Base-by-base conservation (phyloP, 2,329 filamentous ascomycete species). In the Talaromyces sp. region DNA sequence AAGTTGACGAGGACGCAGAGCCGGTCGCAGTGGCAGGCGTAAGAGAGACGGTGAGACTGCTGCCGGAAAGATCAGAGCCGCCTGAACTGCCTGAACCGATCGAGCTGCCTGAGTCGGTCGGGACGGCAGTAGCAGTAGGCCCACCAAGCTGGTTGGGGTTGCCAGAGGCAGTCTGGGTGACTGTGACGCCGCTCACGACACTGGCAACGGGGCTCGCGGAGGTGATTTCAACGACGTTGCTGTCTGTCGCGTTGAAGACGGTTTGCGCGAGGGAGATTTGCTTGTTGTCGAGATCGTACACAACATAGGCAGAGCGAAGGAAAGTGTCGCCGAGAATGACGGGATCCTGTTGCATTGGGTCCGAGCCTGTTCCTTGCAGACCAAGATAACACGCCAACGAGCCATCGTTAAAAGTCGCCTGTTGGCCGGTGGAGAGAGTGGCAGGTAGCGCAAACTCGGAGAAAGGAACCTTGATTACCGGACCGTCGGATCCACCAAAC, bases 311-410 rank as follows among this genome's bases (percentile, higher is more conserved):
- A 22, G 87, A 89, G 47, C 89, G 82, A 64, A 92, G 79, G 74
- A 92, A 92, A 0, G 89, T 91, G 74, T 91, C 89, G n/a, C 89
- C 89, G 34, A 91, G 78, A 1, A 91, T 85, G 58, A 84, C 82
- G 8, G 83, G 83, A 1, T 74, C 69, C 7, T 8, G 3, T 19
- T 27, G 1, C 6, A 5, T 8, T 1, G 47, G 13, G 25, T 27
- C 47, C 22, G 56, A 43, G 19, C 3, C 81, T 83, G 2, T 86
- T 82, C 1, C 87, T 85, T 8, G 84, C 66, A 91, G 84, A 66
- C 88, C 89, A 71, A 91, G 90, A 27, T 88, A 81, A 69, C 89
- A 91, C 5, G 87, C 85, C 0, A 54, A 40, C 0, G 17, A 29
- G 19, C 66, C 63, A 38, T 63, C 51, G 8, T 38, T 6, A 8